Evolutionary conservation across 2,329 filamentous ascomycete species (phyloP).

Genomic region (Dactylonectria macrodidyma): DNA sequence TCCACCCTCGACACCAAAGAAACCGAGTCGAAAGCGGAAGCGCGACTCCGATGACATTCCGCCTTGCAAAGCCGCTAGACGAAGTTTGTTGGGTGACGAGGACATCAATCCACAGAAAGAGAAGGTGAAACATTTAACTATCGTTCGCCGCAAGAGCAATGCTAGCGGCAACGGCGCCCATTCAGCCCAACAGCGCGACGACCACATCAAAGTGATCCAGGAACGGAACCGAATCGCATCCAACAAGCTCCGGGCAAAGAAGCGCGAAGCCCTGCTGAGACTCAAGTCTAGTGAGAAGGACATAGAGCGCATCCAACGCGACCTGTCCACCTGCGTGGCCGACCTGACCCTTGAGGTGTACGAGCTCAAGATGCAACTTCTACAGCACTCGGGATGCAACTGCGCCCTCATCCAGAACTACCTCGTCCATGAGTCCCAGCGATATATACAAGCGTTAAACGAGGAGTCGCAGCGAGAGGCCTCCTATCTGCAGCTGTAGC

Average conservation of each 20-base stretch:
- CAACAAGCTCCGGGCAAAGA: constrained; percentile 45
- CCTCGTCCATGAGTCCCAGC: constrained; percentile 37
- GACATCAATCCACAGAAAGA: no score
- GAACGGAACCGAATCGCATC: constrained; percentile 45
- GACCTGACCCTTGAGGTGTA: constrained; percentile 38
- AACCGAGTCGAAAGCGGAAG: no score
- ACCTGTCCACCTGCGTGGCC: constrained; percentile 28
- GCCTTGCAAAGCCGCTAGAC: no score
- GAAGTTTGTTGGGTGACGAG: no score
- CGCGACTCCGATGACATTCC: no score
- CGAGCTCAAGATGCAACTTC: constrained; percentile 42
- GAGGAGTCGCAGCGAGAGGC: no score
- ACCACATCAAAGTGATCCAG: constrained; percentile 8
- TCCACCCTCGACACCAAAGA: no score
- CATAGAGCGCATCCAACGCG: constrained; percentile 35
- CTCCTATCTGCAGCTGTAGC: no score
- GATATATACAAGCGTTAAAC: constrained; percentile 28
- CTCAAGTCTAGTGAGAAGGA: constrained; percentile 38
- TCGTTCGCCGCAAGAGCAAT: no score
- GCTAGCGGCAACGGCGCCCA: no score
- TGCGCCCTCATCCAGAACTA: constrained; percentile 44
- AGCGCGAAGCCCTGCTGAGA: constrained; percentile 33
- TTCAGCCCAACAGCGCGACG: background rate
- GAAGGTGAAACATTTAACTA: no score
- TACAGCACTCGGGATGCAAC: constrained; percentile 44